Conservation (phyloP, 2,329 filamentous ascomycete genomes). For the Colletotrichum melonis region DNA sequence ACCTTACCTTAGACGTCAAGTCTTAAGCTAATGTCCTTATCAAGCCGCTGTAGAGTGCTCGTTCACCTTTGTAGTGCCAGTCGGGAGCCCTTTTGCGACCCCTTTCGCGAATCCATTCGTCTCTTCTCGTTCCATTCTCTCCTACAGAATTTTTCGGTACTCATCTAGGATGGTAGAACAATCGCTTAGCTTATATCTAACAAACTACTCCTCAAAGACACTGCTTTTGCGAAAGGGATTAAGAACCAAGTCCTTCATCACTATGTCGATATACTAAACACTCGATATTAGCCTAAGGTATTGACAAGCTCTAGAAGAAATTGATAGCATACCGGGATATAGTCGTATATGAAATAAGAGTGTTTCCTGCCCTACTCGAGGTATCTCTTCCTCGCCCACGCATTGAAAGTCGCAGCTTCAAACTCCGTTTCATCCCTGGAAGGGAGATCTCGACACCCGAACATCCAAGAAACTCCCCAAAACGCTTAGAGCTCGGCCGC, state of each 20-base stretch:
- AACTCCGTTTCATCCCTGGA: constrained; percentile 41
- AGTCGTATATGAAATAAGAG: constrained; percentile 46
- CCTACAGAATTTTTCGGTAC: neutral
- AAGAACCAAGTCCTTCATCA: constrained; percentile 36
- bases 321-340: constrained; percentile 40
- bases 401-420: constrained; percentile 45
- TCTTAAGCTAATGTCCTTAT: too few species aligned
- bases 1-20: too few species aligned
- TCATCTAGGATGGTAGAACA: neutral
- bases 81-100: too few species aligned
- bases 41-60: too few species aligned
- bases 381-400: constrained; percentile 48
- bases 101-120: too few species aligned
- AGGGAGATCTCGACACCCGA: constrained; percentile 41
- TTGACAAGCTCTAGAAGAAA: too few species aligned
- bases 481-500: constrained; percentile 44
- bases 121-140: too few species aligned
- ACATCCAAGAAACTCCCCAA: constrained; percentile 45
- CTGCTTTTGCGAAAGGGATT: constrained; percentile 31
- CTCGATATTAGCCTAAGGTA: neutral
- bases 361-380: constrained; percentile 43
- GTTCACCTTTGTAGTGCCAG: too few species aligned
- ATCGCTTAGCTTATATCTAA: neutral
- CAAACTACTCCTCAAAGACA: neutral
- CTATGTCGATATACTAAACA: constrained; percentile 37